A percentile compares a stretch with the other conserved stretches of the same genome.
phyloP scores from a whole-genome alignment of 345 rosid species.

The Trapa bicornis region DNA sequence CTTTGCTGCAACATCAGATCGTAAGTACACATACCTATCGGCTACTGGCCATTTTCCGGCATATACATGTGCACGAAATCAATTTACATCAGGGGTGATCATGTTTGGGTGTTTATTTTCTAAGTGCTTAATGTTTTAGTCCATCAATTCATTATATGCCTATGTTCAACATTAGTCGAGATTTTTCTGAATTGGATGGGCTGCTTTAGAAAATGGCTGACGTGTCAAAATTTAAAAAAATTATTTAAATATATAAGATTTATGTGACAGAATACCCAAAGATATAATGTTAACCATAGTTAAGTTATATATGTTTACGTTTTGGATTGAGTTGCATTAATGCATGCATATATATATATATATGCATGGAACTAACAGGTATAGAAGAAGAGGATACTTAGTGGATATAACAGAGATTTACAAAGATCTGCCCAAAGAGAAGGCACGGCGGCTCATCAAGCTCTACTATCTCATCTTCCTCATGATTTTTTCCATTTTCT shows the following conservation, averaged over 20 bases:
- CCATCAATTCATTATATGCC: too few relatives aligned
- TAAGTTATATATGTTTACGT: too few relatives aligned
- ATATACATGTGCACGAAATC: background rate
- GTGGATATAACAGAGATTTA: conserved; percentile 50
- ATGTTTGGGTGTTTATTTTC: too few relatives aligned
- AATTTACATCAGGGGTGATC: background rate
- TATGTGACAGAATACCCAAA: too few relatives aligned
- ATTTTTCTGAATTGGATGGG: too few relatives aligned
- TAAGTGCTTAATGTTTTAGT: too few relatives aligned
- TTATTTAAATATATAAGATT: too few relatives aligned
- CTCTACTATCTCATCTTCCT: conserved; percentile 30
- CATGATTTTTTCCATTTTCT: conserved; percentile 24
- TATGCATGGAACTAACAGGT: conserved; percentile 15
- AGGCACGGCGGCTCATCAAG: conserved; percentile 38
- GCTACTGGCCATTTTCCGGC: background rate
- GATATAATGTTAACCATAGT: too few relatives aligned
- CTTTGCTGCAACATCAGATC: conserved; percentile 19
- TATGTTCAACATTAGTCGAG: too few relatives aligned
- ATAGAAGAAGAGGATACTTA: conserved; percentile 21
- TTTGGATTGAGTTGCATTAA: too few relatives aligned
- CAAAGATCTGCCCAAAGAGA: conserved; percentile 36
- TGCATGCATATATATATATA: background rate
- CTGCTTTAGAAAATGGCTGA: too few relatives aligned
- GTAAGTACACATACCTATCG: conserved; percentile 18
- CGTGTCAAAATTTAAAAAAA: too few relatives aligned